Evolutionary conservation across 169 alveolate species (phyloP).

Genomic region (Miamiensis avidus): DNA sequence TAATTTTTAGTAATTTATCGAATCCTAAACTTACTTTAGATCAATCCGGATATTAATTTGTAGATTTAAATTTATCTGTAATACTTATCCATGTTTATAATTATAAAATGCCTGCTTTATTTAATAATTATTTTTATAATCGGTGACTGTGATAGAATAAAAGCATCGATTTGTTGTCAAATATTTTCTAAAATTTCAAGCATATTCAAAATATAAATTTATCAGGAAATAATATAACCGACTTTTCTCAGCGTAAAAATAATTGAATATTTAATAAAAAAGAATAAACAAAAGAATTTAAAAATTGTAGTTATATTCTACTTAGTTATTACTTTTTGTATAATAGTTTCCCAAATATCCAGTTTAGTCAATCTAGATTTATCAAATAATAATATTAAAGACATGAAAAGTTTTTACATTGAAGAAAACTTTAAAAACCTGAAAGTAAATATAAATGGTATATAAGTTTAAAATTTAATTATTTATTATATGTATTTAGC

Average conservation of each 20-base stretch:
- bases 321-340: not conserved
- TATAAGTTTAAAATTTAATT: not conserved
- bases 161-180: slow-evolving; percentile 18
- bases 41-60: slow-evolving; percentile 34
- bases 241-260: slow-evolving; percentile 24
- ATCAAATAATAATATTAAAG: slow-evolving; percentile 36
- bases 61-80: slow-evolving; percentile 19
- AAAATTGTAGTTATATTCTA: not conserved
- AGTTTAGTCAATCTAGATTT: slow-evolving; percentile 18
- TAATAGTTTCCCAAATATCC: slow-evolving; percentile 33
- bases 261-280: not conserved
- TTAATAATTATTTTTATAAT: not conserved
- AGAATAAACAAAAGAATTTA: no score
- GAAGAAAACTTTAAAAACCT: slow-evolving; percentile 40
- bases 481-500: not conserved
- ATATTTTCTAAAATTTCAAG: slow-evolving; percentile 26
- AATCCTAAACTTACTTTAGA: slow-evolving; percentile 28
- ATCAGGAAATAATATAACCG: slow-evolving; percentile 24
- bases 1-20: slow-evolving; percentile 29
- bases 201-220: slow-evolving; percentile 28
- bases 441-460: slow-evolving; percentile 8
- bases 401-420: slow-evolving; percentile 31
- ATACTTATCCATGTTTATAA: not conserved
- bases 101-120: not conserved
- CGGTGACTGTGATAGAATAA: not conserved